A percentile compares a stretch with the other conserved stretches of the same genome.
phyloP scores from a whole-genome alignment of 768 basidiomycete species.

The Tylopilus plumbeoviolaceoides region DNA sequence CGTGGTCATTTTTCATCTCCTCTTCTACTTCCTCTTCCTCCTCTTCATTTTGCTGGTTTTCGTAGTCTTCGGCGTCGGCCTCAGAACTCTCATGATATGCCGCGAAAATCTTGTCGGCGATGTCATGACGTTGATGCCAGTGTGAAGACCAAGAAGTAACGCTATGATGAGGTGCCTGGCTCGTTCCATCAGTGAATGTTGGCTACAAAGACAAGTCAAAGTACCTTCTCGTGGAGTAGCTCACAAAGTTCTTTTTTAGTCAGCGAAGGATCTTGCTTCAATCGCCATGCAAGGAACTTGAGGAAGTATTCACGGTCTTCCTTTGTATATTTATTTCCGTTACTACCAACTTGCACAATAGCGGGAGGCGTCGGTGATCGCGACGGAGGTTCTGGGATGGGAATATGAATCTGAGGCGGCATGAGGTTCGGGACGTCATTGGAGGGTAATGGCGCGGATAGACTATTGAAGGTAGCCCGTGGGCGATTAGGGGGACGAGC shows the following conservation, averaged over 20 bases:
- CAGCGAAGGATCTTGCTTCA: slow-evolving; percentile 50
- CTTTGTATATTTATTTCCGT: slow-evolving; percentile 61
- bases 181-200: slow-evolving; percentile 8
- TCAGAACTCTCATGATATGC: slow-evolving; percentile 30
- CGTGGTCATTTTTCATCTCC: slow-evolving; percentile 19
- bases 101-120: slow-evolving; percentile 59
- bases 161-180: slow-evolving; percentile 64
- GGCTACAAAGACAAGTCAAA: background rate
- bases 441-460: slow-evolving; percentile 41
- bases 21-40: slow-evolving; percentile 26
- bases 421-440: slow-evolving; percentile 45
- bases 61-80: slow-evolving; percentile 32
- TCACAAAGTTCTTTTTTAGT: slow-evolving; percentile 53
- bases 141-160: slow-evolving; percentile 62
- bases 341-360: slow-evolving; percentile 38
- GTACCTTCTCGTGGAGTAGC: slow-evolving; percentile 51
- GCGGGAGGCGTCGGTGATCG: slow-evolving; percentile 69
- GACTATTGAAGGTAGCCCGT: slow-evolving; percentile 53
- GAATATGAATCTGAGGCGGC: slow-evolving; percentile 57
- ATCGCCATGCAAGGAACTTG: slow-evolving; percentile 59
- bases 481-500: slow-evolving; percentile 29
- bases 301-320: slow-evolving; percentile 67
- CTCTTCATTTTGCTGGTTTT: slow-evolving; percentile 37
- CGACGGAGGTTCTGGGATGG: slow-evolving; percentile 58
- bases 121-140: slow-evolving; percentile 61